A percentile compares a stretch with the other conserved stretches of the same genome.
These are phyloP conservation scores for Colletotrichum tropicale DNA, from an alignment of 2,329 filamentous ascomycete species.

Conservation along the genomic window DNA sequence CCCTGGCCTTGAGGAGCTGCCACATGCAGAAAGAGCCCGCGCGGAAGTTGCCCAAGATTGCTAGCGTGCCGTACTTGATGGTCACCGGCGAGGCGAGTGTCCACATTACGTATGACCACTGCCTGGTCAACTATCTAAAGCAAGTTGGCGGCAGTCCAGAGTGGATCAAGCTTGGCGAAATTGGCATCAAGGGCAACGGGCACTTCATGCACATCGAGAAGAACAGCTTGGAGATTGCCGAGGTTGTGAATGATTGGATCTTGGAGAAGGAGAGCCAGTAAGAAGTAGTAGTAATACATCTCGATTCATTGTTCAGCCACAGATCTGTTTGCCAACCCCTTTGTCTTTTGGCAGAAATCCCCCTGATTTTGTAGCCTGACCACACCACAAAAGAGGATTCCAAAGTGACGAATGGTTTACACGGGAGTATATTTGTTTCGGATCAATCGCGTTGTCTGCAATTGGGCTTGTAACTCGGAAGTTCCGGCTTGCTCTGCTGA, in stretches of 20 bases:
- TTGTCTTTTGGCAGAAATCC: no score
- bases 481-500: no score
- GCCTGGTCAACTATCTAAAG: conserved; percentile 53
- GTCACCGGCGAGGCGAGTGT: conserved; percentile 57
- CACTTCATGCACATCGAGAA: conserved; percentile 60
- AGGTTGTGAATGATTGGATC: conserved; percentile 42
- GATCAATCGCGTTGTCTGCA: no score
- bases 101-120: conserved; percentile 61
- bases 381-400: no score
- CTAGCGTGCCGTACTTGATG: conserved; percentile 50
- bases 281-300: neutral
- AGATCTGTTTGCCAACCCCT: no score
- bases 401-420: no score
- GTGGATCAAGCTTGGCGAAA: conserved; percentile 46
- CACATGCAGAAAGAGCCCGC: conserved; percentile 14
- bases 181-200: conserved; percentile 56
- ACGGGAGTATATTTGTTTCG: no score
- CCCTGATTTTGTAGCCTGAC: no score
- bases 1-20: neutral
- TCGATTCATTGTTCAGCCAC: neutral
- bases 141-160: conserved; percentile 54
- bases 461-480: no score
- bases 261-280: neutral
- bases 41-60: conserved; percentile 52
- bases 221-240: conserved; percentile 51